phyloP scores from a whole-genome alignment of 352 stramenopile genomes.

The Elongisporangium prolatum region DNA sequence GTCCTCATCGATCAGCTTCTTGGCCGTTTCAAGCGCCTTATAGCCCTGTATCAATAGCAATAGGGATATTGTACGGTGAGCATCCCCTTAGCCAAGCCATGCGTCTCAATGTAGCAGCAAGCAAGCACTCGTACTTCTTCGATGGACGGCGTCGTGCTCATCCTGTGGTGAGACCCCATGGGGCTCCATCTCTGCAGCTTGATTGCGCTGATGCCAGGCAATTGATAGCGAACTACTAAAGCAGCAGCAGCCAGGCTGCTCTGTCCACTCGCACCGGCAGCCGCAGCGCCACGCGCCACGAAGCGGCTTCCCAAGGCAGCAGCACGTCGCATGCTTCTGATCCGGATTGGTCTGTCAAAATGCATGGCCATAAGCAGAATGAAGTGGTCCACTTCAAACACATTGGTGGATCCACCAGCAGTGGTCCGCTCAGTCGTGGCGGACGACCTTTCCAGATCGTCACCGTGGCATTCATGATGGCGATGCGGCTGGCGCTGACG shows the following conservation, averaged over 20 bases:
- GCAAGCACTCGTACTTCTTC: not conserved
- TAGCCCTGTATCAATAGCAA: slow-evolving; percentile 19
- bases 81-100: no score
- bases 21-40: slow-evolving; percentile 52
- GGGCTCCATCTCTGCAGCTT: not conserved
- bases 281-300: slow-evolving; percentile 1
- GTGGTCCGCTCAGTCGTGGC: not conserved
- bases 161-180: not conserved
- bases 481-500: slow-evolving; percentile 9
- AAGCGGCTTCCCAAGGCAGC: not conserved
- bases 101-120: not conserved
- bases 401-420: slow-evolving; percentile 2
- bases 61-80: not conserved
- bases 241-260: not conserved
- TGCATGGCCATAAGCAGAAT: not conserved
- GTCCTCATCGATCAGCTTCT: slow-evolving; percentile 49
- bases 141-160: not conserved
- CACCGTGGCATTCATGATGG: not conserved
- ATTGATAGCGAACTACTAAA: not conserved
- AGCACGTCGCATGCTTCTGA: slow-evolving; percentile 6
- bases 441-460: not conserved
- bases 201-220: slow-evolving; percentile 6
- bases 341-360: not conserved
- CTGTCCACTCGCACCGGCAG: not conserved
- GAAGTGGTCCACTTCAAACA: not conserved